Evolutionary conservation across 345 rosid genomes (phyloP).

Genomic region (Odontarrhena argentea): DNA sequence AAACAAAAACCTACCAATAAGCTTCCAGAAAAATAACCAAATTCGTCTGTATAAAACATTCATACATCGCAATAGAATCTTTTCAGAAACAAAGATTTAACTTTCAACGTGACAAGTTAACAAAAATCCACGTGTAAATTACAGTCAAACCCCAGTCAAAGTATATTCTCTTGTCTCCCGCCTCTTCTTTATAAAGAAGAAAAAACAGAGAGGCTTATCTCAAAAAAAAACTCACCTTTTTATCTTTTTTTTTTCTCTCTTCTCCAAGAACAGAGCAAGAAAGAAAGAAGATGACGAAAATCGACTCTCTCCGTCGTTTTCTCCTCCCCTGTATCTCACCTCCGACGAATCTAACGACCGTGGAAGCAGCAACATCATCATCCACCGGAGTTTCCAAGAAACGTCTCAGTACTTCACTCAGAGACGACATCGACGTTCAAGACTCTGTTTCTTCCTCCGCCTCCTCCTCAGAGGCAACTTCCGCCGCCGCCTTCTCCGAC

Average conservation of each 20-base stretch:
- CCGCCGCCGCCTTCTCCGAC: slow-evolving; percentile 9
- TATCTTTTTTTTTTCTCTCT: background rate
- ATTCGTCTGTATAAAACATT: background rate
- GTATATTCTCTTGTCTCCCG: slow-evolving; percentile 41
- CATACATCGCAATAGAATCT: slow-evolving; percentile 9
- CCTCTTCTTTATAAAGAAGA: slow-evolving; percentile 38
- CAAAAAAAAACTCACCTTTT: slow-evolving; percentile 25
- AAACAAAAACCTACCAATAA: background rate
- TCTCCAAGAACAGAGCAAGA: background rate
- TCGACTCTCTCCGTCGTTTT: slow-evolving; percentile 71
- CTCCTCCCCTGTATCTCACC: slow-evolving; percentile 70
- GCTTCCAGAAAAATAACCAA: background rate
- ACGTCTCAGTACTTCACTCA: slow-evolving; percentile 75
- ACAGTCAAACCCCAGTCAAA: slow-evolving; percentile 41
- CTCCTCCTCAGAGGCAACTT: slow-evolving; percentile 37
- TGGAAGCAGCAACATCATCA: slow-evolving; percentile 24
- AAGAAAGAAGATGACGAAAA: slow-evolving; percentile 53
- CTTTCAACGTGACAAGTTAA: slow-evolving; percentile 28
- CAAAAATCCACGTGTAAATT: slow-evolving; percentile 23
- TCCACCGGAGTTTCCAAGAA: slow-evolving; percentile 49
- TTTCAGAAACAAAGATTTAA: slow-evolving; percentile 16
- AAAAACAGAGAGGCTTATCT: slow-evolving; percentile 33
- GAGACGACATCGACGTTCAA: slow-evolving; percentile 54
- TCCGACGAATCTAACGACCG: slow-evolving; percentile 40
- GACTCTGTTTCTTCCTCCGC: slow-evolving; percentile 42